Base-by-base conservation (phyloP, 2,329 filamentous ascomycete species). In the Trematosphaeria pertusa region DNA sequence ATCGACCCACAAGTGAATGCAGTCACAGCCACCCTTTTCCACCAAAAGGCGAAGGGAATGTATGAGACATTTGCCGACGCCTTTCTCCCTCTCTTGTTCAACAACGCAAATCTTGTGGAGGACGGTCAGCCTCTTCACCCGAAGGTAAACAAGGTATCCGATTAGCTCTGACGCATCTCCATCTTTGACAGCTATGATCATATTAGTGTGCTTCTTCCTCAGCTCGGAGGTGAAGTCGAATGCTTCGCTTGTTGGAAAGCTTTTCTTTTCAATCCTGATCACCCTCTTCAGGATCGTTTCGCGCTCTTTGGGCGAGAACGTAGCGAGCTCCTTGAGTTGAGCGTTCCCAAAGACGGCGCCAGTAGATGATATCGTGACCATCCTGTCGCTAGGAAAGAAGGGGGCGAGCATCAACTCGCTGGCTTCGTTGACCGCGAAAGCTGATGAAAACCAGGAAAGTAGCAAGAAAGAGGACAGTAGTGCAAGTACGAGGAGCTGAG, bases 81-180 rank as follows among this genome's bases (percentile, higher is more conserved):
- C 78, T 58, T 72, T 71, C 20, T 72, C 67, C 55, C 78, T 75
- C 61, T 76, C 70, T 32, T 66, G 54, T 58, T 76, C 73, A 20
- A 74, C 62, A 11, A 81, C 76, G 52, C 78, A 81, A 28, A 81
- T 68, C 54, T 82, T 82, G 58, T 82, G 78, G 33, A 82, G 68
- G 43, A 78, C 71, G 14, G 75, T 75, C 19, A 71, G 52, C 37
- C 72, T 70, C 53, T 75, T 75, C 46, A 73, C 72, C 37, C 75
- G 71, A 33, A 77, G 70, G 50, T 73, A 77, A 42, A 80, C 72
- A 15, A 75, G 67, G 59, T 81, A 82, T 30, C 74, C 78, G 42
- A 74, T 64, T 20, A 78, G 46, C 35, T 59, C 60, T 12, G 48
- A 42, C 17, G 41, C 19, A 6, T 53, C 51, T 19, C 40, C 50